phyloP scores from a whole-genome alignment of 306 rosid genomes.

The Macrotyloma uniflorum region DNA sequence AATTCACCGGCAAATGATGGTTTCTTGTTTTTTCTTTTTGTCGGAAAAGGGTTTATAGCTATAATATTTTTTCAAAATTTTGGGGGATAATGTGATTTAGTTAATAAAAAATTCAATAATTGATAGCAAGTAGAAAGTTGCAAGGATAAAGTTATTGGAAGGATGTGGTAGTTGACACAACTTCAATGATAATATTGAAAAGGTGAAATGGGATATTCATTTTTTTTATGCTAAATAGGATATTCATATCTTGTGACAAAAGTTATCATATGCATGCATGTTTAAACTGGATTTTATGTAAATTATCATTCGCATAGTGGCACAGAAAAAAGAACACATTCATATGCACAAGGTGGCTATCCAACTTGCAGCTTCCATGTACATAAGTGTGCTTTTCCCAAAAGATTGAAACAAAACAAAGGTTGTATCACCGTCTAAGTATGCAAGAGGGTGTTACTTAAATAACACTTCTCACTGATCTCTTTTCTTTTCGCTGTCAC shows the following conservation, averaged over 20 bases:
- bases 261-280: constrained; percentile 28
- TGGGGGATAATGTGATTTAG: background rate
- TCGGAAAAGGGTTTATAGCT: background rate
- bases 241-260: constrained; percentile 6
- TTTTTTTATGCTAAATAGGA: background rate
- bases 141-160: constrained; percentile 36
- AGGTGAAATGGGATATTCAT: constrained; percentile 25
- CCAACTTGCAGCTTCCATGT: constrained; percentile 1
- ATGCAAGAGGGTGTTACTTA: constrained; percentile 31
- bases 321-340: background rate
- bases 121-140: constrained; percentile 30
- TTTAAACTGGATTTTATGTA: background rate
- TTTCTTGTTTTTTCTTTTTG: background rate
- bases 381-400: background rate
- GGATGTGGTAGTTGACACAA: constrained; percentile 22
- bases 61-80: background rate
- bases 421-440: constrained; percentile 18
- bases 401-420: background rate
- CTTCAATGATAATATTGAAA: constrained; percentile 16
- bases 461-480: constrained; percentile 1
- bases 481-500: constrained; percentile 8
- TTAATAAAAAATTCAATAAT: constrained; percentile 23
- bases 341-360: background rate
- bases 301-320: constrained; percentile 6
- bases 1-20: background rate